These are phyloP conservation scores for Trypanosoma scelopori DNA, from an alignment of 208 protist genomes.

Conservation along the genomic window DNA sequence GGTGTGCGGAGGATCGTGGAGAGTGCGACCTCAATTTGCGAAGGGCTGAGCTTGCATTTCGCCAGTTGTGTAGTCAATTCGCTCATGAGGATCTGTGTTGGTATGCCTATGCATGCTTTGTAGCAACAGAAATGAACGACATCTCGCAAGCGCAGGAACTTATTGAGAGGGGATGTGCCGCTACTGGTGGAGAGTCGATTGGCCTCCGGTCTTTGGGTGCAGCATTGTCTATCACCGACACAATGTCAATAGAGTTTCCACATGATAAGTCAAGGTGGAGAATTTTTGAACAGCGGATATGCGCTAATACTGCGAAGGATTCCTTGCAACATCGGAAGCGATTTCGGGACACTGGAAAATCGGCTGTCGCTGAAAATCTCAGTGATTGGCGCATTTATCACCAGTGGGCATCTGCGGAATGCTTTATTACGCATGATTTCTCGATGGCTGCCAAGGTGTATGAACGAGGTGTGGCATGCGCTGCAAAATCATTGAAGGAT, in stretches of 20 bases:
- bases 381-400: constrained; percentile 82
- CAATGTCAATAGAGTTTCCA: constrained; percentile 5
- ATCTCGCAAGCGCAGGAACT: constrained; percentile 39
- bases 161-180: constrained; percentile 31
- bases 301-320: constrained; percentile 18
- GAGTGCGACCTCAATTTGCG: constrained; percentile 49
- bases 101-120: constrained; percentile 78
- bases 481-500: constrained; percentile 50
- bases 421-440: constrained; percentile 41
- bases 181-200: constrained; percentile 40
- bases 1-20: constrained; percentile 25
- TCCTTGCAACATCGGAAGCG: constrained; percentile 32
- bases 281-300: constrained; percentile 24
- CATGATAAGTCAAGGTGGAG: constrained; percentile 25
- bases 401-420: constrained; percentile 70
- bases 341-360: constrained; percentile 62
- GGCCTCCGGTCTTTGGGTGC: constrained; percentile 33
- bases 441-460: constrained; percentile 77
- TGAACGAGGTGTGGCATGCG: constrained; percentile 72
- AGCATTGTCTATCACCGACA: constrained; percentile 4
- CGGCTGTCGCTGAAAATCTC: constrained; percentile 47
- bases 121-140: constrained; percentile 52
- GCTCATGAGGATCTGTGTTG: constrained; percentile 62
- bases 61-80: constrained; percentile 79
- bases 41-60: constrained; percentile 78